Base-by-base conservation (phyloP, 192 early-diverging fungal genomes). In the Backusella tarrabulga region DNA sequence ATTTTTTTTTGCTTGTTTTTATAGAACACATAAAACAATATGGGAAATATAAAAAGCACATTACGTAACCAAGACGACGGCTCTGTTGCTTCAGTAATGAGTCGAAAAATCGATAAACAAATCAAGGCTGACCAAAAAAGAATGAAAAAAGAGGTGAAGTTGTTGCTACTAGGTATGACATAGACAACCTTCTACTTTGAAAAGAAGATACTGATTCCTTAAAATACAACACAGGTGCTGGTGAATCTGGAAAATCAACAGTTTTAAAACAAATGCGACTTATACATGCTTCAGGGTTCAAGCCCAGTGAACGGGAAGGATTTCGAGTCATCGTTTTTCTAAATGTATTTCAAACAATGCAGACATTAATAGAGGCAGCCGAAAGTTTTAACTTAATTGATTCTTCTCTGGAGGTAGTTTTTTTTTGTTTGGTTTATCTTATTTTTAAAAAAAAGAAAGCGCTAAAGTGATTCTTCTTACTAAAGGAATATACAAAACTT, bases 171-270 rank as follows among this genome's bases (percentile, higher is more conserved):
- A 68, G 80, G 80, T 81, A 77, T 50, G 75, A 0, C 35, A 4
- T 50, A n/a, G 19, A 50, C 4, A 50, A 19, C 19, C 19, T 50
- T 50, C 17, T 50, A 50, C 46, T 6, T 50, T 50, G 5, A 50
- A 50, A 50, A 26, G 1, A 26, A 4, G 26, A 60, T 60, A 21
- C 12, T 66, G 52, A 73, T 50, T 35, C 15, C 2, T 40, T 32
- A 36, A 68, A 42, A 36, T 5, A 34, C 44, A 72, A 50, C 14
- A 26, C n/a, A 89, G 89, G 89, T 70, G 87, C 90, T 41, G 86
- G 87, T 21, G 90, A 91, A 76, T 87, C 87, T n/a, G 90, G 90
- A 60, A 91, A 91, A 82, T 87, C 90, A 5, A 91, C 90, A 14
- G 80, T 89, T 40, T 77, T 89, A 40, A 89, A 89, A 72, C 88